Evolutionary conservation across 1,284 basidiomycete species (phyloP).

Genomic region (Ceratobasidium sp.): DNA sequence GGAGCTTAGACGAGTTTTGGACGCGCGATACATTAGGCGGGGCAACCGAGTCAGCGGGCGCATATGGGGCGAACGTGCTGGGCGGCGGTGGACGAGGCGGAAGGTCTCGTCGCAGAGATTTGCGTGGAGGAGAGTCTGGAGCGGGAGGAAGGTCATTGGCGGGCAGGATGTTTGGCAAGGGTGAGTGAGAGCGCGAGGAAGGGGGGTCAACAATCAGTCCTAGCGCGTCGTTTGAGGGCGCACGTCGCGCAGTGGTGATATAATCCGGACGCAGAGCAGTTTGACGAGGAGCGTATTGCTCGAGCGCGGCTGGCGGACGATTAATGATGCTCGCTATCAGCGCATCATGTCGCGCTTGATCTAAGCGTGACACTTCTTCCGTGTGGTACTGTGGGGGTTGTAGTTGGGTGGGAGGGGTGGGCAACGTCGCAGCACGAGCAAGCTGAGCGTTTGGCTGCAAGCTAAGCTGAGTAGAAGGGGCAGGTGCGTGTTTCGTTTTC

Average conservation of each 20-base stretch:
- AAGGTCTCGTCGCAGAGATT: conserved; percentile 19
- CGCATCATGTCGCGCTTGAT: conserved; percentile 25
- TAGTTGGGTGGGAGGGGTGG: background rate
- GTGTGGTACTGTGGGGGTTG: background rate
- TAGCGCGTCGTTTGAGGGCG: conserved; percentile 20
- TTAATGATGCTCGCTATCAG: conserved; percentile 22
- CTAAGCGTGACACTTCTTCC: conserved; percentile 17
- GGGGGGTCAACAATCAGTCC: background rate
- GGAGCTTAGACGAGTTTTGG: background rate
- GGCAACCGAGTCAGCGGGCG: conserved; percentile 8
- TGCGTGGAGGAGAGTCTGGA: conserved; percentile 15
- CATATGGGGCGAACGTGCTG: conserved; percentile 29
- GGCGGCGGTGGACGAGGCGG: conserved; percentile 35
- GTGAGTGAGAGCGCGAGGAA: conserved; percentile 1
- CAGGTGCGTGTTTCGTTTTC: background rate
- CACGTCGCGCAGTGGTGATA: conserved; percentile 18
- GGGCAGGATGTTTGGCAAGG: background rate
- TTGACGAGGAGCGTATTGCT: conserved; percentile 19
- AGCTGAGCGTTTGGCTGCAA: background rate
- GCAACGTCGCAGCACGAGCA: conserved; percentile 10
- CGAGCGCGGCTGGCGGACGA: conserved; percentile 9
- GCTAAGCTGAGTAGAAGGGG: background rate
- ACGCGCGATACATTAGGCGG: background rate
- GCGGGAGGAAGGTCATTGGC: background rate
- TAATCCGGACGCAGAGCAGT: conserved; percentile 27